Evolutionary conservation across 768 basidiomycete species (phyloP).

Genomic region (Mycena galericulata): DNA sequence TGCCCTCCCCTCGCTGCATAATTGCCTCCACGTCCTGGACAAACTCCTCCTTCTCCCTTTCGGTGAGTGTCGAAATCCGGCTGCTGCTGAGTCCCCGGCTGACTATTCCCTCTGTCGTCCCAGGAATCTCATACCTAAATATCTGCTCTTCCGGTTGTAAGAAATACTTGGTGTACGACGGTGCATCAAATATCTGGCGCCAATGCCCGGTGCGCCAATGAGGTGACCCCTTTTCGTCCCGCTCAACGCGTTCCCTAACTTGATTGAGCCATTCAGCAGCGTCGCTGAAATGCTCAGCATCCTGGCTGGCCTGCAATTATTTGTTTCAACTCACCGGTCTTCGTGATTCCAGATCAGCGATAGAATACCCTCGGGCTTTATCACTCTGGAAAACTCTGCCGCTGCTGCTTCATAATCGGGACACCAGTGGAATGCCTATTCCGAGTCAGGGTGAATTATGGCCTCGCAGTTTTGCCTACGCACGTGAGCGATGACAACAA

Average conservation of each 20-base stretch:
- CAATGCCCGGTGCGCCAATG: slow-evolving; percentile 69
- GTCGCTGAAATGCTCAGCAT: slow-evolving; percentile 42
- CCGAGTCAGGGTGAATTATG: no score
- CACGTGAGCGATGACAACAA: slow-evolving; percentile 64
- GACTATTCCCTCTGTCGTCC: slow-evolving; percentile 56
- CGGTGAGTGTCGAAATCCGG: slow-evolving; percentile 62
- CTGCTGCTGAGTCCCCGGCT: slow-evolving; percentile 70
- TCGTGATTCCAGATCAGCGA: slow-evolving; percentile 71
- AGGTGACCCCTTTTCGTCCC: slow-evolving; percentile 63
- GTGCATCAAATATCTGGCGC: slow-evolving; percentile 62
- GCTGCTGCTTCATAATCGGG: slow-evolving; percentile 64
- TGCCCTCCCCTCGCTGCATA: slow-evolving; percentile 59
- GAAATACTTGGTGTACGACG: slow-evolving; percentile 59
- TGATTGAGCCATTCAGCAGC: slow-evolving; percentile 59
- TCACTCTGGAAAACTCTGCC: slow-evolving; percentile 67
- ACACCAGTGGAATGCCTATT: slow-evolving; percentile 80
- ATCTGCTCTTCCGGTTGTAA: slow-evolving; percentile 54
- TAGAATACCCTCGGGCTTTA: slow-evolving; percentile 65
- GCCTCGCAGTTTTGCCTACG: neutral
- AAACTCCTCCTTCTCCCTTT: slow-evolving; percentile 56
- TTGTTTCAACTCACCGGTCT: slow-evolving; percentile 38
- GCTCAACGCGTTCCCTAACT: slow-evolving; percentile 62
- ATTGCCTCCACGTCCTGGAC: slow-evolving; percentile 54
- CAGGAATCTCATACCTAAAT: slow-evolving; percentile 52
- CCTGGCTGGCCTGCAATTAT: slow-evolving; percentile 26